phyloP scores from a whole-genome alignment of 2,329 filamentous ascomycete species.

The Botrytis cinerea region DNA sequence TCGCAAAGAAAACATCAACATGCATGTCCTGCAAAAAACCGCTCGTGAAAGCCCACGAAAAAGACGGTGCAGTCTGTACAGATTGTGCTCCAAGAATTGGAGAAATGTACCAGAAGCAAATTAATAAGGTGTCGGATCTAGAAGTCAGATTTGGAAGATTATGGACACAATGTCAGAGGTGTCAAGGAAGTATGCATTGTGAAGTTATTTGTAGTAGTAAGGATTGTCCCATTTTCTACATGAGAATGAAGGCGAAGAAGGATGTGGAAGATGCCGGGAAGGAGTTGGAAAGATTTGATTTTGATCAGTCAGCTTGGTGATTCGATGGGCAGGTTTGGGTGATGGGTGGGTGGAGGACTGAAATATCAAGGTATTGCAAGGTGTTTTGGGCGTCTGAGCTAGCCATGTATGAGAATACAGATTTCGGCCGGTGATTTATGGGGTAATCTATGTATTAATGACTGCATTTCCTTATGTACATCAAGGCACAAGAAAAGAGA shows the following conservation, averaged over 20 bases:
- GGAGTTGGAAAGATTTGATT: slow-evolving; percentile 87
- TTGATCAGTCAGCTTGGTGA: slow-evolving; percentile 67
- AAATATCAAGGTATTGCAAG: not conserved
- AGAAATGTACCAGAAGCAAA: slow-evolving; percentile 89
- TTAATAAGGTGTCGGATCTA: slow-evolving; percentile 85
- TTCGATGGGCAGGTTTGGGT: not conserved
- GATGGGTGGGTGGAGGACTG: not conserved
- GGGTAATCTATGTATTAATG: not conserved
- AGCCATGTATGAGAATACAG: not conserved
- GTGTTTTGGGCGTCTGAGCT: not conserved
- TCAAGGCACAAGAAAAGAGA: not conserved
- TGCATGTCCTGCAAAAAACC: slow-evolving; percentile 99
- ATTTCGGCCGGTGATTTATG: not conserved
- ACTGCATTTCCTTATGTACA: not conserved
- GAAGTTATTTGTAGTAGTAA: slow-evolving; percentile 96
- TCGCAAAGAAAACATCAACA: slow-evolving; percentile 94
- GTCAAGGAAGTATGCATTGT: slow-evolving; percentile 96
- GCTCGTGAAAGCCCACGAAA: slow-evolving; percentile 75
- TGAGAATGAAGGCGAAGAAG: slow-evolving; percentile 99
- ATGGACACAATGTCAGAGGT: slow-evolving; percentile 98
- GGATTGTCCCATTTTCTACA: slow-evolving; percentile 99
- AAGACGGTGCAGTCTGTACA: slow-evolving; percentile 80
- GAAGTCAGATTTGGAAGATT: slow-evolving; percentile 90
- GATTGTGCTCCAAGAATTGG: slow-evolving; percentile 83
- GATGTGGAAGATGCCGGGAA: slow-evolving; percentile 94